Conservation (phyloP, 495 filamentous ascomycete species). For the Penicillium tannophilum region DNA sequence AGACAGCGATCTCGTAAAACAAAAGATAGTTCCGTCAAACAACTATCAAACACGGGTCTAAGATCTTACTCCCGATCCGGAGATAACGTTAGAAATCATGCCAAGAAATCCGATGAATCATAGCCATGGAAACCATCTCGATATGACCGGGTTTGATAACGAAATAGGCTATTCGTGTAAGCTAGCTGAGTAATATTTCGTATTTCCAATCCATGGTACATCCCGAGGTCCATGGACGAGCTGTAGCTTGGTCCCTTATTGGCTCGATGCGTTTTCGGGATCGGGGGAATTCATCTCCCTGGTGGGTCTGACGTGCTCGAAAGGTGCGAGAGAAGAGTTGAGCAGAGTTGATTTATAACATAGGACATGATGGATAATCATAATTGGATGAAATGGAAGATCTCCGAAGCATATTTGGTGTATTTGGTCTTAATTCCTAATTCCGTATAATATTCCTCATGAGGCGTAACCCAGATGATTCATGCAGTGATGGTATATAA, state of each 20-base stretch:
- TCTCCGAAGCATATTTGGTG: neutral
- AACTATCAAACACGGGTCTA: neutral
- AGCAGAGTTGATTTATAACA: slow-evolving; percentile 7
- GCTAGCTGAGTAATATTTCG: slow-evolving; percentile 6
- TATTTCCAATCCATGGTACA: neutral
- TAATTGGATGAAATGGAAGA: slow-evolving; percentile 1
- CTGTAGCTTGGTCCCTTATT: neutral
- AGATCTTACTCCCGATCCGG: slow-evolving; percentile 7
- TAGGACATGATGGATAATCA: neutral
- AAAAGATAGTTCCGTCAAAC: neutral
- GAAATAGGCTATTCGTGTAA: too few relatives aligned
- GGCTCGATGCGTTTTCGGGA: neutral
- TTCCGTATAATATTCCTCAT: neutral
- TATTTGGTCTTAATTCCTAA: slow-evolving; percentile 3
- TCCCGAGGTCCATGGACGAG: neutral
- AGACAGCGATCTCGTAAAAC: neutral
- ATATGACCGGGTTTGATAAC: neutral
- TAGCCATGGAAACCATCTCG: neutral
- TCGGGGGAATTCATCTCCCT: neutral
- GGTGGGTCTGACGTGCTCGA: slow-evolving; percentile 10
- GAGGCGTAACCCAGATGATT: neutral
- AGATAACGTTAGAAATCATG: neutral
- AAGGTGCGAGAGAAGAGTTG: neutral
- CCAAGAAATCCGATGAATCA: neutral
- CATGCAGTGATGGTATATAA: neutral